Evolutionary conservation across 1,139 yeast genomes (phyloP).

Genomic region (Suhomyces atakaporum): DNA sequence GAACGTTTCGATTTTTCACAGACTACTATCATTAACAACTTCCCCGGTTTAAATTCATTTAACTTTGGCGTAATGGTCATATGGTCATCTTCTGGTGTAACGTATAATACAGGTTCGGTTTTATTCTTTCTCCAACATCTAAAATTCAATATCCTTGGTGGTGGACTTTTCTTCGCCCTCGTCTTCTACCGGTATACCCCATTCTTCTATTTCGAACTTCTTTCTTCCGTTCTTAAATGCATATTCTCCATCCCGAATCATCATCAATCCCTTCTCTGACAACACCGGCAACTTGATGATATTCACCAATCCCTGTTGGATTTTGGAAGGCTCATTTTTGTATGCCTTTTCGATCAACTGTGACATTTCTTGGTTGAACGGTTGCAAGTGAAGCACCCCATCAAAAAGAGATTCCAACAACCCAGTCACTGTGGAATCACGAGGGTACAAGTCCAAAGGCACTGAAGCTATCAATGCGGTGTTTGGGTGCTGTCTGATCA

Average conservation of each 20-base stretch:
- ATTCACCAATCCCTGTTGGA: constrained; percentile 85
- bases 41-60: too few species aligned
- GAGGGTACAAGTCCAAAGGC: constrained; percentile 68
- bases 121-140: constrained; percentile 4
- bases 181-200: constrained; percentile 95
- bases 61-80: too few species aligned
- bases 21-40: too few species aligned
- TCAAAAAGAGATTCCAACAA: constrained; percentile 66
- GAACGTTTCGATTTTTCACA: too few species aligned
- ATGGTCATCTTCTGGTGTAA: too few species aligned
- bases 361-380: constrained; percentile 76
- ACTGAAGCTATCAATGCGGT: constrained; percentile 55
- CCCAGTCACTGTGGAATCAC: constrained; percentile 49
- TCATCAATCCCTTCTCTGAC: constrained; percentile 81
- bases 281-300: constrained; percentile 69
- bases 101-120: too few species aligned
- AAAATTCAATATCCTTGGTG: constrained; percentile 40
- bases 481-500: constrained; percentile 52
- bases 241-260: constrained; percentile 69
- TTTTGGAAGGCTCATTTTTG: constrained; percentile 69
- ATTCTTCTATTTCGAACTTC: constrained; percentile 81
- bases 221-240: constrained; percentile 85
- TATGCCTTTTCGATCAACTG: constrained; percentile 67
- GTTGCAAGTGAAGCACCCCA: constrained; percentile 72
- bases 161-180: constrained; percentile 42